Evolutionary conservation across 2,329 filamentous ascomycete species (phyloP), one percentile per base, ranked within the genome.

Genomic region (Fusarium haematococcum): DNA sequence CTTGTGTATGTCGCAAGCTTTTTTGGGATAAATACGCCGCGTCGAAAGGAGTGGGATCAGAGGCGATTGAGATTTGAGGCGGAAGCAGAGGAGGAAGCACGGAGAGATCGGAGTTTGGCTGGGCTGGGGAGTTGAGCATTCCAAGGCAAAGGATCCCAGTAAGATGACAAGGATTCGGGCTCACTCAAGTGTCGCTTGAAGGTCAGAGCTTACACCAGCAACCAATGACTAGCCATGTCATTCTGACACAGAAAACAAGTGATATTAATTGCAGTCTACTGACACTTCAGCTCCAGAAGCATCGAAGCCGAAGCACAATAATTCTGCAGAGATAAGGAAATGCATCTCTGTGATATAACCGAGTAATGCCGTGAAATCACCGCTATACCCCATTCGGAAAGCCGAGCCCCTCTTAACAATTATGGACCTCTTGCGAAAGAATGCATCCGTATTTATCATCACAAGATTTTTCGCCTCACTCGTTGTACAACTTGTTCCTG

Each of bases 381-480:
- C 65, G 52, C 72, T 65, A 75, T 75, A 1, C 72, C 50, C 18
- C 13, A 70, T 64, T 4, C 13, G 67, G 72, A 13, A 70, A 65
- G 14, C 35, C 54, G 58, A 37, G 43, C 68, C 50, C 68, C 71
- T 59, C 70, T 65, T 67, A 63, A 63, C 72, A 72, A 71, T 48
- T 65, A 58, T 71, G 60, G 33, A 50, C 6, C 13, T 50, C 30
- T 43, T 41, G 48, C 48, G 48, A 73, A 65, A 63, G 41, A 37
- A 50, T 58, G 65, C 69, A 63, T n/a, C 50, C 56, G 62, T 33
- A 74, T 64, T 75, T 73, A 75, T 75, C 72, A 63, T 67, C 56
- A 13, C 33, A 33, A 32, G 23, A 32, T 20, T 75, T 75, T 75
- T 65, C 33, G n/a, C 37, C 35, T 37, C 57, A 41, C 60, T 64